Conservation (phyloP, 768 basidiomycete species). For the Asterophora parasitica region DNA sequence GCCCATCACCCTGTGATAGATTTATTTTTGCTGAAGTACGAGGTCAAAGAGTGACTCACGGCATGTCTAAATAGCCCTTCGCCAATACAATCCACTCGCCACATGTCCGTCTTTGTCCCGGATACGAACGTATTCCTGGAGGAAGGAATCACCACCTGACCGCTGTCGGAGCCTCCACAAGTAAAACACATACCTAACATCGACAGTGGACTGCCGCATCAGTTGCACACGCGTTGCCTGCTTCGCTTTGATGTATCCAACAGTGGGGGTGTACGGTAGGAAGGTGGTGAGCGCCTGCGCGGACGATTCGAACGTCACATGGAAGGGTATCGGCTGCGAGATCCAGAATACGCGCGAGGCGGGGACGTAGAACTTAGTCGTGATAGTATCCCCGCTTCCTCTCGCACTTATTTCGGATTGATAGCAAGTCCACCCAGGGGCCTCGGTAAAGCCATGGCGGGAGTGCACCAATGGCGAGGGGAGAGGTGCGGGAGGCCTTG, state of each 20-base stretch:
- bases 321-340: slow-evolving; percentile 59
- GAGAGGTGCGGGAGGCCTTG: slow-evolving; percentile 49
- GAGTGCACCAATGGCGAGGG: slow-evolving; percentile 39
- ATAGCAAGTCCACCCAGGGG: slow-evolving; percentile 47
- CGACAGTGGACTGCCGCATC: slow-evolving; percentile 64
- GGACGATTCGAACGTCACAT: slow-evolving; percentile 55
- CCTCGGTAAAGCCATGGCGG: slow-evolving; percentile 36
- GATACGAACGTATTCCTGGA: slow-evolving; percentile 41
- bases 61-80: slow-evolving; percentile 55
- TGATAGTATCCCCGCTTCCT: slow-evolving; percentile 36
- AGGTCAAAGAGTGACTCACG: slow-evolving; percentile 29
- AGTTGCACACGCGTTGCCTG: slow-evolving; percentile 52
- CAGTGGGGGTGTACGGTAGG: slow-evolving; percentile 51
- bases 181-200: slow-evolving; percentile 46
- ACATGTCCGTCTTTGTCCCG: slow-evolving; percentile 66
- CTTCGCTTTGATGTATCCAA: slow-evolving; percentile 25
- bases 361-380: slow-evolving; percentile 46
- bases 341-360: slow-evolving; percentile 56
- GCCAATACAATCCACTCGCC: slow-evolving; percentile 61
- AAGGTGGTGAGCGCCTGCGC: slow-evolving; percentile 54
- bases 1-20: slow-evolving; percentile 50
- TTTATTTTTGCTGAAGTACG: background rate
- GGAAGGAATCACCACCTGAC: background rate
- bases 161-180: too few relatives aligned
- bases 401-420: slow-evolving; percentile 38